phyloP scores from a whole-genome alignment of 1,284 basidiomycete genomes.

The Pterula multifida region DNA sequence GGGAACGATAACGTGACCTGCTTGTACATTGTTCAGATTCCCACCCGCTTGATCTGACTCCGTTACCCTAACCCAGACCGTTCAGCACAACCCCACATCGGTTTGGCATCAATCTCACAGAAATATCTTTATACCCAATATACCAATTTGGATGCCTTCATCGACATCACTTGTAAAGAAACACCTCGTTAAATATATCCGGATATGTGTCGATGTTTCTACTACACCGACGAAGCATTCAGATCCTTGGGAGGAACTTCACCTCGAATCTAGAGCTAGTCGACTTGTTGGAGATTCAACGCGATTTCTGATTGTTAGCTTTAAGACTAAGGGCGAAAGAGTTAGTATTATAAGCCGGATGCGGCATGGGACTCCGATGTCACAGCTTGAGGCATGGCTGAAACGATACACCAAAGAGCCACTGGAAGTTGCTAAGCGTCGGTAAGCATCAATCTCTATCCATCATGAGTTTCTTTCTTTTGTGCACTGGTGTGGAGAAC shows the following conservation, averaged over 20 bases:
- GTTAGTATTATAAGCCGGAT: no score
- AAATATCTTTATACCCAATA: not conserved
- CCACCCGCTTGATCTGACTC: not conserved
- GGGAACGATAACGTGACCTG: not conserved
- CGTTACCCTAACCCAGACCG: not conserved
- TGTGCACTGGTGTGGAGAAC: not conserved
- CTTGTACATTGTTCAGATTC: not conserved
- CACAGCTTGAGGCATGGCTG: not conserved
- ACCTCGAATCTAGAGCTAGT: not conserved
- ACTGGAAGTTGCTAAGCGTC: not conserved
- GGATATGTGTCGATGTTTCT: not conserved
- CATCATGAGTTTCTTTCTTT: not conserved
- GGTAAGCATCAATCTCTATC: not conserved
- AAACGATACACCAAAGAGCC: not conserved
- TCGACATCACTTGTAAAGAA: slow-evolving; percentile 1
- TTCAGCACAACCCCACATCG: not conserved
- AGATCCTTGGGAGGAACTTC: not conserved
- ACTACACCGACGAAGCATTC: not conserved
- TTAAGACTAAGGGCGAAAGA: not conserved
- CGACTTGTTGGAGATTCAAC: not conserved
- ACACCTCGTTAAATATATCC: not conserved
- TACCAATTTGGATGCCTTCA: not conserved
- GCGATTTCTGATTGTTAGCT: not conserved
- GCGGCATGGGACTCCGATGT: not conserved
- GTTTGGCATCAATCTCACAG: not conserved